Base-by-base conservation (phyloP, 2,329 filamentous ascomycete genomes). In the Fusarium sp. region DNA sequence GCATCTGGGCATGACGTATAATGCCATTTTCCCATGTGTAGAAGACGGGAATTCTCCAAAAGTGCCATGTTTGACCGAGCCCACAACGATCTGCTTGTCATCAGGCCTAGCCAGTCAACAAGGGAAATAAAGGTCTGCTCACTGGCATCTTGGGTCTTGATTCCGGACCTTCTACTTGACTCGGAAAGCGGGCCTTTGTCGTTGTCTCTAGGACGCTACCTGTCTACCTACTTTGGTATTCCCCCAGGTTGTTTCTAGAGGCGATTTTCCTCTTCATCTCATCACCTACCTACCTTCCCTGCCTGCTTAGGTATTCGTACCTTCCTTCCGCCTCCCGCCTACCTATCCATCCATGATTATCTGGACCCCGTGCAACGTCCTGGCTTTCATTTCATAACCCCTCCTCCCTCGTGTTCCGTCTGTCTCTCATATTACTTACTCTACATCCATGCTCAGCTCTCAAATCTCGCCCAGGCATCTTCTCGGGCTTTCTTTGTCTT, bases 61-160 rank as follows among this genome's bases (percentile, higher is more conserved):
- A 74, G 73, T 75, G 63, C 73, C 73, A 74, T 75, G 69, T 73
- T 70, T 75, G 35, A 35, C 33, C 25, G 61, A 42, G 47, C 61
- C 36, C 52, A 14, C 33, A n/a, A 20, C 52, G 36, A 57, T 47
- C 67, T 70, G 57, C 40, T 47, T 62, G 70, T 74, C 67, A 68
- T 74, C 67, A 60, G 62, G 67, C 63, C 35, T 68, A 18, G 22
- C 45, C 22, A 20, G 25, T 11, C 47, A 69, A 50, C 64, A 69
- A 57, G 57, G 50, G 29, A 62, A 59, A 38, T 62, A 65, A 63
- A 64, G 54, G 31, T 68, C 68, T 56, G 13, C 18, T 35, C 38
- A 29, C 35, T 38, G 59, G 65, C 40, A 47, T 59, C 54, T 36
- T 58, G 35, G 22, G 59, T 56, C 57, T 35, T 45, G 45, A 58